Percentiles rank a stretch among this genome's conserved stretches.
Conservation (phyloP, 1,284 basidiomycete genomes). For the Boletus austroedulis region DNA sequence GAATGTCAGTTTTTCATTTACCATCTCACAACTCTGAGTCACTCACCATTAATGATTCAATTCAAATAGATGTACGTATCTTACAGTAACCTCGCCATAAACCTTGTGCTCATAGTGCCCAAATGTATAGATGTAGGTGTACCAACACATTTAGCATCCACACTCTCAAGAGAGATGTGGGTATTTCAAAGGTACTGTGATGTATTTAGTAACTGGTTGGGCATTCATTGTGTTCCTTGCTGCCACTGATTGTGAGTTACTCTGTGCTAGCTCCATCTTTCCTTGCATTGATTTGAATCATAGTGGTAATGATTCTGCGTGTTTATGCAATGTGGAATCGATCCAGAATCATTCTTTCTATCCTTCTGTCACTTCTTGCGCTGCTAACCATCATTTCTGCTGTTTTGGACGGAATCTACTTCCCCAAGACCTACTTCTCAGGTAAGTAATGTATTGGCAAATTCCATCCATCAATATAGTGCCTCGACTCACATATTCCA, state of each 20-base stretch:
- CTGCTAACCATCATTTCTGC: background rate
- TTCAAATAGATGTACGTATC: background rate
- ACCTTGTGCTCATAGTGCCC: background rate
- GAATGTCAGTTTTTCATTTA: no score
- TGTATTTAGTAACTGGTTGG: background rate
- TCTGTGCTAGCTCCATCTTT: background rate
- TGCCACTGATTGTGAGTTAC: background rate
- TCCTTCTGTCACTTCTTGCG: background rate
- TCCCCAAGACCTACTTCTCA: background rate
- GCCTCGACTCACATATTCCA: background rate
- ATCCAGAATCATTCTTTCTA: slow-evolving; percentile 9
- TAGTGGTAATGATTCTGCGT: slow-evolving; percentile 16
- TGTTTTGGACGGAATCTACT: background rate
- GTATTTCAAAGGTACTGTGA: background rate
- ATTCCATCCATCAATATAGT: background rate
- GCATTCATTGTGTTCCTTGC: background rate
- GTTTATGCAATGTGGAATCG: slow-evolving; percentile 18
- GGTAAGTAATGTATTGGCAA: background rate
- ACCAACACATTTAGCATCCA: background rate
- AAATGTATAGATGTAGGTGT: background rate
- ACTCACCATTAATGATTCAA: background rate
- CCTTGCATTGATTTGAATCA: background rate
- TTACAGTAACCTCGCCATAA: background rate
- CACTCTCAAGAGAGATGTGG: background rate
- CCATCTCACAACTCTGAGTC: no score